These are phyloP conservation scores for Clonostachys chloroleuca DNA, from an alignment of 2,329 filamentous ascomycete genomes.

Conservation along the genomic window DNA sequence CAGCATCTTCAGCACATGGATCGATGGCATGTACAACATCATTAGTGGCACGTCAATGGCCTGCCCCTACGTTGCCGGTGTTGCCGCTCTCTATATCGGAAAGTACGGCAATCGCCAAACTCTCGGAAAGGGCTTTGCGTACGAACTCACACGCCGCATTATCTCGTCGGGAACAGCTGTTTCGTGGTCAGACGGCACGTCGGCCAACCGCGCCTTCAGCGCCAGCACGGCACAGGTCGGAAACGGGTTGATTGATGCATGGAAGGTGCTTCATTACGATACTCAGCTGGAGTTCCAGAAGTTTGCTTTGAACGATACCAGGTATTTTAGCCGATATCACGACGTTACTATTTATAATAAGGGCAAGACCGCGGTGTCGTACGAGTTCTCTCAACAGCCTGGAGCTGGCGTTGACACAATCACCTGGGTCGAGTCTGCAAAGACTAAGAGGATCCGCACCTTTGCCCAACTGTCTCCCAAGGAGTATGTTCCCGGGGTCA, in stretches of 20 bases:
- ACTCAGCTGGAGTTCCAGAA: conserved; percentile 29
- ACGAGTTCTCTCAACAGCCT: conserved; percentile 17
- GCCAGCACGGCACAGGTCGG: conserved; percentile 32
- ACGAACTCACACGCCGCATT: conserved; percentile 18
- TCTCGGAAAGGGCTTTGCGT: conserved; percentile 20
- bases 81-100: conserved; percentile 27
- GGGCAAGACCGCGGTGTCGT: conserved; percentile 23
- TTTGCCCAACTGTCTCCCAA: conserved; percentile 11
- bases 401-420: conserved; percentile 29
- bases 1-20: conserved; percentile 27
- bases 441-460: conserved; percentile 8
- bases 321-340: conserved; percentile 21
- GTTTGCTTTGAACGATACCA: conserved; percentile 38
- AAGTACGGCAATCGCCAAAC: conserved; percentile 19
- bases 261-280: conserved; percentile 28
- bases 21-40: conserved; percentile 19
- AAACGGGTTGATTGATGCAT: conserved; percentile 34
- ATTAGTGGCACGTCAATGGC: conserved; percentile 45
- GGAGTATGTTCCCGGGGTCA: conserved; percentile 7
- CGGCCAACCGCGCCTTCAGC: conserved; percentile 9
- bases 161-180: conserved; percentile 21
- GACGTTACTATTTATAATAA: conserved; percentile 25
- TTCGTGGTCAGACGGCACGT: conserved; percentile 14
- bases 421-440: conserved; percentile 5
- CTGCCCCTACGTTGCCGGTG: conserved; percentile 37